These are phyloP conservation scores for Hibiscus syriacus DNA, from an alignment of 345 rosid species.

Conservation along the genomic window DNA sequence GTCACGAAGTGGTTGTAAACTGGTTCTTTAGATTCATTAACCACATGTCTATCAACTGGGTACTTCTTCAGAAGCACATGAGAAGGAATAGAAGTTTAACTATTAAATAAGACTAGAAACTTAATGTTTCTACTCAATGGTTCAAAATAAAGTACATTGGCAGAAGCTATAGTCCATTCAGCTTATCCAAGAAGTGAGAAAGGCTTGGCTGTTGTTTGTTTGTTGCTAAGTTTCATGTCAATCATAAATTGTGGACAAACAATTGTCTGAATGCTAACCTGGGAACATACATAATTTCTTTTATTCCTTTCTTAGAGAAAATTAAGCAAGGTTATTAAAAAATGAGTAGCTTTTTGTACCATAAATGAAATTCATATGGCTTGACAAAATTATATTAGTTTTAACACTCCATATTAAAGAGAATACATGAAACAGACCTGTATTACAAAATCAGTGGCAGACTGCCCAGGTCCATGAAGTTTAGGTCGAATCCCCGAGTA, in stretches of 20 bases:
- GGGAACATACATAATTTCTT: neutral
- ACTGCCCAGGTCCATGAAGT: slow-evolving; percentile 65
- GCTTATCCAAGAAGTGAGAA: neutral
- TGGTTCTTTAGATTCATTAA: neutral
- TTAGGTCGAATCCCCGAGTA: slow-evolving; percentile 88
- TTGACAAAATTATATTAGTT: neutral
- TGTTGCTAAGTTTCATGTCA: neutral
- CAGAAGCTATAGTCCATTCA: neutral
- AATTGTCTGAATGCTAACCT: neutral
- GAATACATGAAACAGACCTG: slow-evolving; percentile 39
- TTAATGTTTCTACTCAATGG: neutral
- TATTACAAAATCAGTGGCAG: slow-evolving; percentile 64
- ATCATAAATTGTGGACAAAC: neutral
- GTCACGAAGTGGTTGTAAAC: neutral
- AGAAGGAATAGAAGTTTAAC: neutral
- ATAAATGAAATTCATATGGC: neutral
- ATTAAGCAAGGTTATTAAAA: neutral
- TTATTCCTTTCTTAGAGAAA: neutral
- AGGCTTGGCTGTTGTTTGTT: neutral
- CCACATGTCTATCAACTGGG: neutral
- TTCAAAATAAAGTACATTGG: neutral
- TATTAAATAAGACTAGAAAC: neutral
- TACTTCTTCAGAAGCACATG: neutral
- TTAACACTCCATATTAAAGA: neutral
- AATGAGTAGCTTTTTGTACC: neutral